Conservation (phyloP, 1,139 yeast species). For the Petasospora rhodanensis region DNA sequence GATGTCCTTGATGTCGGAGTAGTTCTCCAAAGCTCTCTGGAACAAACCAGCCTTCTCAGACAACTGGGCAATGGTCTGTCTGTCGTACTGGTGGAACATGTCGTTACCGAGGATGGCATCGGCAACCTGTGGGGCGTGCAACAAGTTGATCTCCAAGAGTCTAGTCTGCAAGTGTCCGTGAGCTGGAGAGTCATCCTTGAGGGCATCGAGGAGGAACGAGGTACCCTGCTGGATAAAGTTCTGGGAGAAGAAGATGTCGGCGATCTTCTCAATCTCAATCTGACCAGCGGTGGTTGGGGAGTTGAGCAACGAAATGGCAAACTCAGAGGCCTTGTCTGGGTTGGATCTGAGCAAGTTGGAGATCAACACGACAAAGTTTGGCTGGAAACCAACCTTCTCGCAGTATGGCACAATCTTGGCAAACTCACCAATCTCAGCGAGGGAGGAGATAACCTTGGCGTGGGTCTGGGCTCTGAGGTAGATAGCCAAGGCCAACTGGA, state of each 20-base stretch:
- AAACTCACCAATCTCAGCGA: conserved; percentile 95
- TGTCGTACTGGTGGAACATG: conserved; percentile 94
- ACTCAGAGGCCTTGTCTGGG: conserved; percentile 98
- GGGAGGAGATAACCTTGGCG: conserved; percentile 83
- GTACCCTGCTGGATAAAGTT: conserved; percentile 97
- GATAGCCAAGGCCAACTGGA: conserved; percentile 84
- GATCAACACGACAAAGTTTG: conserved; percentile 85
- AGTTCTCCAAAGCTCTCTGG: conserved; percentile 94
- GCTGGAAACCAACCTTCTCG: conserved; percentile 81
- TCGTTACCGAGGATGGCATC: conserved; percentile 96
- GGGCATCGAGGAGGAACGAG: conserved; percentile 93
- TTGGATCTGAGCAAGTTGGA: conserved; percentile 88
- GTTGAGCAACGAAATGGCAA: conserved; percentile 81
- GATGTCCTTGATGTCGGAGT: conserved; percentile 90
- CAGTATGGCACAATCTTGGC: conserved; percentile 95
- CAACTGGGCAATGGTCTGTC: conserved; percentile 84
- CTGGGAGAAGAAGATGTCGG: conserved; percentile 93
- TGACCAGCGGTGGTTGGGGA: conserved; percentile 55
- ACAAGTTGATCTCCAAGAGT: conserved; percentile 83
- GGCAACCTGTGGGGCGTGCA: conserved; percentile 98
- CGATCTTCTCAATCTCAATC: conserved; percentile 78
- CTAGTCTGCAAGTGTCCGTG: conserved; percentile 97
- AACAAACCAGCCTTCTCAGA: conserved; percentile 92
- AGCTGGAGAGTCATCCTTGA: conserved; percentile 89
- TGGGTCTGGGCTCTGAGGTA: conserved; percentile 83